Evolutionary conservation across 768 basidiomycete genomes (phyloP).

Genomic region (Podaxis rugospora): DNA sequence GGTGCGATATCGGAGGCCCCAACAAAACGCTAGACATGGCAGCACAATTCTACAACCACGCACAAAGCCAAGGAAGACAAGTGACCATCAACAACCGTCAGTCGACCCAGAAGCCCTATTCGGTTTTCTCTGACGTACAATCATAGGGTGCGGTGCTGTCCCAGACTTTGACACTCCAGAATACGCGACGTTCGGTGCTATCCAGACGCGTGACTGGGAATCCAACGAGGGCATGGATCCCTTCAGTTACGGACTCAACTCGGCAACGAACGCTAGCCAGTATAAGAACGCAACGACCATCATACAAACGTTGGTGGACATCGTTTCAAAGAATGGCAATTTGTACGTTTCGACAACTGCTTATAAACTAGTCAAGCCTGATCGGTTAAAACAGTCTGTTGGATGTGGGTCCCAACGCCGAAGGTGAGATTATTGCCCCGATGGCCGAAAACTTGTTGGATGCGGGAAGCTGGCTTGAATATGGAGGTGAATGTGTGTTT

Average conservation of each 20-base stretch:
- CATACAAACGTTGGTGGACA: conserved; percentile 47
- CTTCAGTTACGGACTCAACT: conserved; percentile 43
- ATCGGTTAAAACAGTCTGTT: conserved; percentile 30
- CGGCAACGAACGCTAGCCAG: conserved; percentile 32
- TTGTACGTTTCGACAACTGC: conserved; percentile 32
- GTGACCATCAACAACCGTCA: conserved; percentile 38
- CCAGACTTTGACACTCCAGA: conserved; percentile 57
- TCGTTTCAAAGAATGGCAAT: conserved; percentile 62
- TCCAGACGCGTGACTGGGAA: conserved; percentile 50
- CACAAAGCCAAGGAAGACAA: conserved; percentile 34
- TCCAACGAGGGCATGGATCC: conserved; percentile 58
- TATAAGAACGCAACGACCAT: conserved; percentile 49
- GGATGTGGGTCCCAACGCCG: conserved; percentile 51
- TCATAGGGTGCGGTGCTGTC: conserved; percentile 42
- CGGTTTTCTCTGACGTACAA: not conserved
- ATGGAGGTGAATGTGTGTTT: conserved; percentile 48
- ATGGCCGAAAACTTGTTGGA: conserved; percentile 43
- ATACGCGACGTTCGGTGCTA: conserved; percentile 41
- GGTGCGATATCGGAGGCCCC: conserved; percentile 56
- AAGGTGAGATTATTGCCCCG: conserved; percentile 46
- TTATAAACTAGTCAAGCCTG: not conserved
- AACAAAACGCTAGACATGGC: conserved; percentile 43
- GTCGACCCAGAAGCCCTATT: not conserved
- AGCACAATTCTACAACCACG: conserved; percentile 40
- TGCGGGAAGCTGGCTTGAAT: conserved; percentile 49